These are phyloP conservation scores for Rhizopus arrhizus DNA, from an alignment of 371 early-diverging fungal genomes.

Conservation along the genomic window DNA sequence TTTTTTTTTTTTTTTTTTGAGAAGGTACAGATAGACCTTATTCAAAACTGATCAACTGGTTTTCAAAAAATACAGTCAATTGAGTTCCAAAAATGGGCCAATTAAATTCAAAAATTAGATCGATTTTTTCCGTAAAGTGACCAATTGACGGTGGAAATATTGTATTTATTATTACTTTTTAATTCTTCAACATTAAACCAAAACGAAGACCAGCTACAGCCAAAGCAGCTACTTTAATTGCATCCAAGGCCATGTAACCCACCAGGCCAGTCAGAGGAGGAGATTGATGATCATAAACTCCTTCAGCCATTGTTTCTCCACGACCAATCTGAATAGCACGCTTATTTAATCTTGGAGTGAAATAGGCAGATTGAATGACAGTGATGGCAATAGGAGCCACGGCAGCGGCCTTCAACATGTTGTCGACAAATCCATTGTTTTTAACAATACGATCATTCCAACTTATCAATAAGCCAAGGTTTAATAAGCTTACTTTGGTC, in stretches of 20 bases:
- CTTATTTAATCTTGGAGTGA: constrained; percentile 26
- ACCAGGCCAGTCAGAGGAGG: constrained; percentile 33
- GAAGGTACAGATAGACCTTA: no score
- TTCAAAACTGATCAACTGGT: no score
- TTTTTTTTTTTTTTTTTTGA: no score
- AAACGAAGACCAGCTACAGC: constrained; percentile 51
- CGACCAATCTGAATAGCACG: constrained; percentile 15
- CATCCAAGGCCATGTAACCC: constrained; percentile 43
- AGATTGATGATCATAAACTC: constrained; percentile 21
- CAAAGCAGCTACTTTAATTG: constrained; percentile 37
- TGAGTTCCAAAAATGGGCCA: no score
- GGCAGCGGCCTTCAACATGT: constrained; percentile 20
- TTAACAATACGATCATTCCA: constrained; percentile 31
- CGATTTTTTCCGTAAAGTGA: no score
- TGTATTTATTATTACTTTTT: constrained; percentile 1
- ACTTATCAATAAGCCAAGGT: constrained; percentile 25
- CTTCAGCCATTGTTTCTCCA: constrained; percentile 14
- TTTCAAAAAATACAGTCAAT: no score
- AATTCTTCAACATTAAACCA: constrained; percentile 46
- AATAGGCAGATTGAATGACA: constrained; percentile 25
- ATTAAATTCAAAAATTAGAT: no score
- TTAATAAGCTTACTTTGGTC: constrained; percentile 25
- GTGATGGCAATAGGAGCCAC: constrained; percentile 35
- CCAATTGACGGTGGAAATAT: no score
- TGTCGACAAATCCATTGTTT: constrained; percentile 28